Evolutionary conservation across 2,329 filamentous ascomycete species (phyloP), one percentile per base, ranked within the genome.

Genomic region (Trichoderma cornu-damae): DNA sequence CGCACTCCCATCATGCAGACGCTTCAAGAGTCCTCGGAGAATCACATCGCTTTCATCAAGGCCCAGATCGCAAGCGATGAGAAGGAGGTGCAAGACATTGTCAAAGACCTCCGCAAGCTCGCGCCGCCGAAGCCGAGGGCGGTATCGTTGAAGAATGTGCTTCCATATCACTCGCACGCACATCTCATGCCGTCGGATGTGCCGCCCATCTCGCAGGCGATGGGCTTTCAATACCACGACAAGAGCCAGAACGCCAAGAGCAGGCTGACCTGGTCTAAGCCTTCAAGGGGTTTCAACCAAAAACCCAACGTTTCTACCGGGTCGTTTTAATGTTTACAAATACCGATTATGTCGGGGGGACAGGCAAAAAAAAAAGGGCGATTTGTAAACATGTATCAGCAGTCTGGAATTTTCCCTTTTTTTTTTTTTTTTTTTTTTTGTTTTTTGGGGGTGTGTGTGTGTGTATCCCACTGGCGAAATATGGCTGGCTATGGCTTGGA

Each of bases 21-120:
- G 1, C 77, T 96, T 1, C 77, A 82, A 43, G 78, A 79, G 6
- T 67, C 69, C 0, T 71, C 73, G 22, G 64, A 70, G 37, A 65
- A 74, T 28, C 78, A 83, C 30, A 66, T 84, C 3, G 73, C 78
- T 7, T 94, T 94, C 68, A 80, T 97, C 50, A 86, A 83, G 65
- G 93, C 94, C 0, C 94, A 99, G 71, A 94, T 96, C 64, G 83
- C 85, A 5, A 82, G 78, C 32, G 79, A 85, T 54, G 89, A 95
- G 40, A 74, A 81, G 26, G 92, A 96, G 68, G 75, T 97, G 2
- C 79, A 79, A 11, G 80, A 87, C 0, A 85, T 96, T 38, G 72
- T 95, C 63, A 87, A 82, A 61, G 80, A 85, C 1, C 70, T 78
- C 55, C 79, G 73, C 58, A 79, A 78, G 64, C 46, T 63, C 34